Percentiles rank a stretch among this genome's conserved stretches.
Conservation (phyloP, 2,329 filamentous ascomycete genomes). For the Seiridium unicorne region DNA sequence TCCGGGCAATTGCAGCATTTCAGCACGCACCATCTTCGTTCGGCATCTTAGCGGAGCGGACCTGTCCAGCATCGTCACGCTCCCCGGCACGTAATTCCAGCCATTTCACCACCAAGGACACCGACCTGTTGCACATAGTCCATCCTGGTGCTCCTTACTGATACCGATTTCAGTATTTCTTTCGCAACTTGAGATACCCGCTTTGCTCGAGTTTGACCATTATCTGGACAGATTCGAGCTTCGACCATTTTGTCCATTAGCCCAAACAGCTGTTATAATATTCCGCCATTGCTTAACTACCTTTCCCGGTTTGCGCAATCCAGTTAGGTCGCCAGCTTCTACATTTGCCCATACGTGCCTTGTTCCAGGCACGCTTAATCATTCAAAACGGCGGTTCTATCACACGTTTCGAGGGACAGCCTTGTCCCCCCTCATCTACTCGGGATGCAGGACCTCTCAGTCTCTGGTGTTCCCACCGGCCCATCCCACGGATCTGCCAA, state of each 20-base stretch:
- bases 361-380: slow-evolving; percentile 53
- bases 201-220: slow-evolving; percentile 22
- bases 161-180: slow-evolving; percentile 16
- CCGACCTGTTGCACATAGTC: slow-evolving; percentile 23
- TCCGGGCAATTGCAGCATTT: slow-evolving; percentile 18
- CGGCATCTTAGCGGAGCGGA: slow-evolving; percentile 9
- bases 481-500: slow-evolving; percentile 51
- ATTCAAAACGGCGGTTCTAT: slow-evolving; percentile 80
- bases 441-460: slow-evolving; percentile 87
- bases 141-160: slow-evolving; percentile 19
- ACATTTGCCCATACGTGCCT: slow-evolving; percentile 34
- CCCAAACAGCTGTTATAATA: slow-evolving; percentile 28
- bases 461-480: slow-evolving; percentile 57
- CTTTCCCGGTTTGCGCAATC: slow-evolving; percentile 1
- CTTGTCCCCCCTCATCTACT: slow-evolving; percentile 84
- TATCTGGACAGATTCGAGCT: slow-evolving; percentile 21
- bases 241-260: slow-evolving; percentile 19
- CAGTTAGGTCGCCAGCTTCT: slow-evolving; percentile 16
- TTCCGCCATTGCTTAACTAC: slow-evolving; percentile 22
- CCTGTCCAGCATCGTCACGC: slow-evolving; percentile 10
- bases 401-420: slow-evolving; percentile 76
- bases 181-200: slow-evolving; percentile 22
- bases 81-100: slow-evolving; percentile 15
- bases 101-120: slow-evolving; percentile 11
- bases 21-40: slow-evolving; percentile 10